Evolutionary conservation across 371 early-diverging fungal species (phyloP), one percentile per base, ranked within the genome.

Genomic region (Mucor plumbeus): DNA sequence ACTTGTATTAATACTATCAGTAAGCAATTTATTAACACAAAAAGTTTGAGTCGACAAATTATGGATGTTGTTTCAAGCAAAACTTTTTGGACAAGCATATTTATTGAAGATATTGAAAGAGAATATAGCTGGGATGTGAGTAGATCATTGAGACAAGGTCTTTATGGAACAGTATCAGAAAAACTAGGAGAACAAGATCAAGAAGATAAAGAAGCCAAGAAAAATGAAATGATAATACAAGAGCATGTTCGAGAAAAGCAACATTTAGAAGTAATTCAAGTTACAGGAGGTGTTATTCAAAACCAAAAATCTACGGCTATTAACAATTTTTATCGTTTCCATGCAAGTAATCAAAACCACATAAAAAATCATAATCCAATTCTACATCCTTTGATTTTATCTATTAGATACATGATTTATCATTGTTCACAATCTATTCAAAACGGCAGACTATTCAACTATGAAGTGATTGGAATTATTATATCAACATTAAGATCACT

Each of bases 21-120:
- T 19, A 21, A 19, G 4, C 50, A 50, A 21, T 7, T 50, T 7
- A 26, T 19, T 1, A 21, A 66, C 2, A 11, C n/a, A 0, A 35
- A 13, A 3, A 43, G 44, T 1, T 54, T 61, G 31, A 73, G 80
- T 48, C 76, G 86, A 34, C 77, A 83, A 43, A 64, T 85, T 26
- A 65, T 82, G 69, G 86, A 88, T 65, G 70, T 83, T 19, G 59
- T 80, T 11, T 68, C 64, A 21, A 81, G 72, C 44, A 68, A 61
- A 36, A 79, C 76, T 43, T 85, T 86, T 56, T 88, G 88, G 88
- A 74, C 82, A 35, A 75, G 77, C 11, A 72, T 85, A 0, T 85
- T 86, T 64, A 48, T 88, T 34, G 88, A 88, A 64, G 88, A 88
- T 59, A 64, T 79, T 10, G 77, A 79, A 55, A 67, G 79, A 33